These are phyloP conservation scores for Lophiotrema nucula DNA, from an alignment of 495 filamentous ascomycete species.

Conservation along the genomic window DNA sequence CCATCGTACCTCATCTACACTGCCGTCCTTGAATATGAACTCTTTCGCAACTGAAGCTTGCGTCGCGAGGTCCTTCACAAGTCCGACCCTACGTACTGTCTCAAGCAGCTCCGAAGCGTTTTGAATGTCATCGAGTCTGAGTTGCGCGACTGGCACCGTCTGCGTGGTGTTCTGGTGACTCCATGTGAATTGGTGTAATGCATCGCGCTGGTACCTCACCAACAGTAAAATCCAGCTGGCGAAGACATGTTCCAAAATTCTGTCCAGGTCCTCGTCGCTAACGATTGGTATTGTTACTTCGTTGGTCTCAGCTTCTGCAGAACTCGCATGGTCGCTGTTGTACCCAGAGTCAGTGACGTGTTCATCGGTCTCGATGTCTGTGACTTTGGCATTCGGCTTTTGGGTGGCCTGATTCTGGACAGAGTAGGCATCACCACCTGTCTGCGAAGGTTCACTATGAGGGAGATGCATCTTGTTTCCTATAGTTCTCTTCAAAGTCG, in stretches of 20 bases:
- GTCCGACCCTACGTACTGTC: neutral
- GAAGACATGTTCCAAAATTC: neutral
- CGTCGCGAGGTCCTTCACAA: neutral
- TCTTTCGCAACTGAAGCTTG: neutral
- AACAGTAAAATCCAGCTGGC: conserved; percentile 12
- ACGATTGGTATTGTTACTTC: neutral
- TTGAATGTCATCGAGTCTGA: neutral
- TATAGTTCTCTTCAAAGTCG: no score
- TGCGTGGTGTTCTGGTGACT: neutral
- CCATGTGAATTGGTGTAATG: conserved; percentile 6
- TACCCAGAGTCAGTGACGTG: neutral
- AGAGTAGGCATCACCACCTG: no score
- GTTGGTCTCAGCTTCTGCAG: neutral
- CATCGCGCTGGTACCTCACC: conserved; percentile 11
- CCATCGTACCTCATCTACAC: conserved; percentile 1
- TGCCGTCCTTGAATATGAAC: conserved; percentile 8
- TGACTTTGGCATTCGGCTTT: no score
- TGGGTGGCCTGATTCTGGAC: no score
- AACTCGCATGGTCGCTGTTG: neutral
- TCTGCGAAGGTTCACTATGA: no score
- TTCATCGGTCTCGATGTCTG: no score
- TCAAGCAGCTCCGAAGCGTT: neutral
- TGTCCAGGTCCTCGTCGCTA: neutral
- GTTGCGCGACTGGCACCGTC: neutral
- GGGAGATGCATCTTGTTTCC: no score